Evolutionary conservation across 768 basidiomycete genomes (phyloP), one percentile per base, ranked within the genome.

Genomic region (Amanita brunnescens): DNA sequence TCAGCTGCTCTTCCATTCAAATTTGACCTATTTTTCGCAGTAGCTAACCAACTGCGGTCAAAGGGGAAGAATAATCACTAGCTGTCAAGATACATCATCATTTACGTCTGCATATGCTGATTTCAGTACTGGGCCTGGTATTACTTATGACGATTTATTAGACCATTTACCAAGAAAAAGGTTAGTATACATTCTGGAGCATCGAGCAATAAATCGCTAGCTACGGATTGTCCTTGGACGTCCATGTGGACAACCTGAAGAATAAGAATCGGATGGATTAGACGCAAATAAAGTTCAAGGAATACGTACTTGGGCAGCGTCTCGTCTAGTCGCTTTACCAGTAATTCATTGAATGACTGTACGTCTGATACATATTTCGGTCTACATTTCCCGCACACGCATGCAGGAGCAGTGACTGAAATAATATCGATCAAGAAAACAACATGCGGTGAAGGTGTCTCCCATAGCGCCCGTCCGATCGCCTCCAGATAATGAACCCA

Each of bases 401-500:
- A 16, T 18, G 49, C 49, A 18, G 49, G 38, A 40, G 49, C 24
- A 3, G 39, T 40, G 39, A 41, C 18, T 29, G 49, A 37, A 33
- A 49, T 14, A 14, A 40, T 41, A n/a, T 41, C 49, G 16, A 41
- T 49, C 23, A 34, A 9, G n/a, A 18, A 24, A 38, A 38, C 6
- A 24, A 38, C 47, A 38, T 48, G 34, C 6, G 23, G 13, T 26
- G 38, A 49, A 4, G 49, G 49, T 12, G 37, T 49, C n/a, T 49
- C 26, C 38, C 39, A 32, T 14, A 49, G 12, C 7, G 29, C 38
- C 29, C n/a, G n/a, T 29, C 16, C 37, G n/a, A 49, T 21, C 10
- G 49, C 49, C 3, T 49, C 38, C 39, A 40, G 13, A 33, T 49
- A 49, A n/a, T 30, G 38, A 7, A 49, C 29, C 49, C 49, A 49